phyloP scores from a whole-genome alignment of 495 filamentous ascomycete genomes.

The Talaromyces stipitatus region DNA sequence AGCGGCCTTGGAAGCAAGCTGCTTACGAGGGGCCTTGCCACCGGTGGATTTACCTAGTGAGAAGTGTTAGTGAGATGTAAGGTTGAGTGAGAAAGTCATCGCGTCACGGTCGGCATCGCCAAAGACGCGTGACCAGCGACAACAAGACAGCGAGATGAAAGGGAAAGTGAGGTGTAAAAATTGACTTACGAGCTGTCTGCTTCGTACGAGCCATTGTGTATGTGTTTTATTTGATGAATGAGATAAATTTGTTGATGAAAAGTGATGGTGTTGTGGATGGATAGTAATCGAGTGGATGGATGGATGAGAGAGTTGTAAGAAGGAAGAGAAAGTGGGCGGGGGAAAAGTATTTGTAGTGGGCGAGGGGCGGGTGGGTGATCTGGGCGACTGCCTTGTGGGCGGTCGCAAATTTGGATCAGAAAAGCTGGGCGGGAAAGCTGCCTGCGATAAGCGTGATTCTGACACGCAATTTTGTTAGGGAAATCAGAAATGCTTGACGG shows the following conservation, averaged over 20 bases:
- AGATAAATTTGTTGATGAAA: conserved; percentile 35
- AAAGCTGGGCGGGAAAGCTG: conserved; percentile 26
- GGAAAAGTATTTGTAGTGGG: conserved; percentile 45
- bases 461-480: conserved; percentile 22
- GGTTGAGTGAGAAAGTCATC: conserved; percentile 1
- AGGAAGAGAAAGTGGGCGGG: conserved; percentile 42
- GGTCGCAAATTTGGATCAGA: neutral
- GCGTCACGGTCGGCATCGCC: conserved; percentile 5
- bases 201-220: conserved; percentile 94
- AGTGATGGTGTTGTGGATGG: conserved; percentile 39
- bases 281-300: conserved; percentile 32
- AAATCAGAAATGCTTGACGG: conserved; percentile 16
- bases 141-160: conserved; percentile 13
- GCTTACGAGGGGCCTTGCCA: conserved; percentile 99
- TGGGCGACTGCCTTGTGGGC: conserved; percentile 9
- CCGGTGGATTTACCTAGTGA: conserved; percentile 81
- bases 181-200: conserved; percentile 91
- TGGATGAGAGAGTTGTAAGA: conserved; percentile 37
- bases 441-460: conserved; percentile 31
- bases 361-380: conserved; percentile 33
- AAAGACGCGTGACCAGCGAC: conserved; percentile 14
- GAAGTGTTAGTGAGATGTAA: conserved; percentile 24
- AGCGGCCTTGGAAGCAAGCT: conserved; percentile 83
- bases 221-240: conserved; percentile 40
- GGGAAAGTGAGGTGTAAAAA: conserved; percentile 15